These are phyloP conservation scores for Balansia obtecta DNA, from an alignment of 2,329 filamentous ascomycete genomes.

Conservation along the genomic window DNA sequence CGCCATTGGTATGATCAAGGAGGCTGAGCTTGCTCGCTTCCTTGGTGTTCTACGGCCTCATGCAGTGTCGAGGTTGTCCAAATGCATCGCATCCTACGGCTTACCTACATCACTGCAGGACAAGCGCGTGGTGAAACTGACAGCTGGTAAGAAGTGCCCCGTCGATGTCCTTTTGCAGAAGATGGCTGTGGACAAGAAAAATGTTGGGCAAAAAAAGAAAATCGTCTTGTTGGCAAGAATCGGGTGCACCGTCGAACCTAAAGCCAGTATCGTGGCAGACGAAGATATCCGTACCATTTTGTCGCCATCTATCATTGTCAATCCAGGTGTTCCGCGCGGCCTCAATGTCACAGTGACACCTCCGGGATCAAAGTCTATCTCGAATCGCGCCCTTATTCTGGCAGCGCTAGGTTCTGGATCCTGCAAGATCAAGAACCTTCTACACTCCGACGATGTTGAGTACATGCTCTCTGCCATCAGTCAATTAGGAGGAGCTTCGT, in stretches of 20 bases:
- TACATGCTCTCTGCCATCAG: constrained; percentile 92
- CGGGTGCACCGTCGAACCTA: constrained; percentile 74
- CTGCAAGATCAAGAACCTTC: constrained; percentile 79
- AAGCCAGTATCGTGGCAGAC: constrained; percentile 83
- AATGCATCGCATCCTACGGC: constrained; percentile 90
- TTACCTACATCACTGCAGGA: constrained; percentile 78
- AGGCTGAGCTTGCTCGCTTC: constrained; percentile 84
- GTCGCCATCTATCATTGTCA: constrained; percentile 64
- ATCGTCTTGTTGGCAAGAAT: constrained; percentile 86
- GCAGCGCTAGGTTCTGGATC: constrained; percentile 79
- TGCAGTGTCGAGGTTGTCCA: constrained; percentile 78
- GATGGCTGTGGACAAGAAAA: constrained; percentile 99
- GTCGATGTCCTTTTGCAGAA: constrained; percentile 78
- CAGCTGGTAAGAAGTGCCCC: constrained; percentile 76
- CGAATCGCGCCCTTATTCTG: constrained; percentile 87
- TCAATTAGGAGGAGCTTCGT: constrained; percentile 73
- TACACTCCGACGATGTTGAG: constrained; percentile 94
- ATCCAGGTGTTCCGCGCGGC: constrained; percentile 53
- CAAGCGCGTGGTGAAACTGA: constrained; percentile 67
- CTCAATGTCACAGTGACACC: constrained; percentile 68
- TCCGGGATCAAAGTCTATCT: constrained; percentile 95
- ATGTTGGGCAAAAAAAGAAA: constrained; percentile 89
- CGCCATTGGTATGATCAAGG: constrained; percentile 96
- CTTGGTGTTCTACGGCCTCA: constrained; percentile 75
- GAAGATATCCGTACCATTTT: constrained; percentile 71